Percentiles rank a stretch among this genome's conserved stretches.
Conservation (phyloP, 768 basidiomycete genomes). For the Vararia minispora region DNA sequence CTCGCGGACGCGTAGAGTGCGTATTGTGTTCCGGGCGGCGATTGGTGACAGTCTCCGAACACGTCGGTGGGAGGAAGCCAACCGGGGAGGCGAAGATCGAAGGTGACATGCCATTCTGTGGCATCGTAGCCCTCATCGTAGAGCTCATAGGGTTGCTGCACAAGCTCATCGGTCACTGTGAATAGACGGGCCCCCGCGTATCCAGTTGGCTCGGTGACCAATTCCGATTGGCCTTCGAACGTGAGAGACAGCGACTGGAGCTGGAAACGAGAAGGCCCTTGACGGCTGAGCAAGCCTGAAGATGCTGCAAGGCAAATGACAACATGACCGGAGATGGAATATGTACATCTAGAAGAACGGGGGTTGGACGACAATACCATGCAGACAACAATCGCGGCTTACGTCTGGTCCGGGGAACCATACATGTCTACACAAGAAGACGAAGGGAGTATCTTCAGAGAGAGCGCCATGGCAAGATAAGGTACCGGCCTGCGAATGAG, state of each 20-base stretch:
- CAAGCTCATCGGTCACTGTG: slow-evolving; percentile 52
- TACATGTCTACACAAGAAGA: slow-evolving; percentile 53
- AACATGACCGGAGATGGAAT: slow-evolving; percentile 80
- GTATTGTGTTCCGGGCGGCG: slow-evolving; percentile 48
- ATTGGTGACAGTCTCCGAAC: slow-evolving; percentile 33
- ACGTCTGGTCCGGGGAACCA: slow-evolving; percentile 58
- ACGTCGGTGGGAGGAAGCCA: slow-evolving; percentile 62
- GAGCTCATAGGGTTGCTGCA: slow-evolving; percentile 43
- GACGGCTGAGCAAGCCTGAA: slow-evolving; percentile 43
- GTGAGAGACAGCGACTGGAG: slow-evolving; percentile 63
- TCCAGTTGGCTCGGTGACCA: slow-evolving; percentile 48
- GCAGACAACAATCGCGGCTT: slow-evolving; percentile 19
- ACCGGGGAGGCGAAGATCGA: slow-evolving; percentile 78
- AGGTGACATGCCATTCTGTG: slow-evolving; percentile 60
- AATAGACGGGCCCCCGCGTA: slow-evolving; percentile 65
- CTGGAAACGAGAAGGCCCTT: slow-evolving; percentile 36
- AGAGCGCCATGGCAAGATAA: slow-evolving; percentile 45
- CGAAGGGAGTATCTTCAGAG: slow-evolving; percentile 51
- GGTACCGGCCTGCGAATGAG: too few relatives aligned
- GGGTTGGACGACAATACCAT: slow-evolving; percentile 1
- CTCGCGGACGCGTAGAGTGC: slow-evolving; percentile 56
- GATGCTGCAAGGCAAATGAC: slow-evolving; percentile 51
- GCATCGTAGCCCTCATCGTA: slow-evolving; percentile 56
- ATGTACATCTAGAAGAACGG: slow-evolving; percentile 48
- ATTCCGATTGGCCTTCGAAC: slow-evolving; percentile 83